Evolutionary conservation across 2,329 filamentous ascomycete genomes (phyloP).

Genomic region (Seiridium unicorne): DNA sequence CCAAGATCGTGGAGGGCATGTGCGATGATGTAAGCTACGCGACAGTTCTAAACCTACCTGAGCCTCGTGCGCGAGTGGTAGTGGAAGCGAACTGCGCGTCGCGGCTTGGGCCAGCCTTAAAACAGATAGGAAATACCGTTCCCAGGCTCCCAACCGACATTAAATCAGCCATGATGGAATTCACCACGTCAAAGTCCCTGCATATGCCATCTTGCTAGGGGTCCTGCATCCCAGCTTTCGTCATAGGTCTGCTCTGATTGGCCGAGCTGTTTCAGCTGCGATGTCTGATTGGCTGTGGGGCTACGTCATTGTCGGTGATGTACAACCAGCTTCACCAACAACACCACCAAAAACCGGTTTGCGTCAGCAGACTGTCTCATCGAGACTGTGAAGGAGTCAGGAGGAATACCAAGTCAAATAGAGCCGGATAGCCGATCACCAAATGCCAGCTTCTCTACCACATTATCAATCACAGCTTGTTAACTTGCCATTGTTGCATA

Average conservation of each 20-base stretch:
- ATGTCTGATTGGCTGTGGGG: conserved; percentile 4
- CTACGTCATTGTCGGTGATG: conserved; percentile 11
- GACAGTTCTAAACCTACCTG: too few species aligned
- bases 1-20: too few species aligned
- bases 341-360: conserved; percentile 11
- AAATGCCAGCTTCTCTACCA: too few species aligned
- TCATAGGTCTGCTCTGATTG: conserved; percentile 9
- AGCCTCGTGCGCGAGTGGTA: too few species aligned
- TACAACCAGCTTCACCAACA: neutral
- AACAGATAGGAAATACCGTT: neutral
- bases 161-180: neutral
- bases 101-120: too few species aligned
- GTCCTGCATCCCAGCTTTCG: conserved; percentile 1
- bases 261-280: neutral
- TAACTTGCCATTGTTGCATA: neutral
- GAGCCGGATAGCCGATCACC: neutral
- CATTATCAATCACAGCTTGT: too few species aligned
- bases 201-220: conserved; percentile 1
- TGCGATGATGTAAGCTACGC: too few species aligned
- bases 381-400: neutral
- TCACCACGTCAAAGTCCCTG: conserved; percentile 6
- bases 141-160: neutral
- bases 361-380: neutral
- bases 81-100: too few species aligned
- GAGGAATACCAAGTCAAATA: conserved; percentile 1